Evolutionary conservation across 1,284 basidiomycete genomes (phyloP), one percentile per base, ranked within the genome.

Genomic region (Inonotus hispidus): DNA sequence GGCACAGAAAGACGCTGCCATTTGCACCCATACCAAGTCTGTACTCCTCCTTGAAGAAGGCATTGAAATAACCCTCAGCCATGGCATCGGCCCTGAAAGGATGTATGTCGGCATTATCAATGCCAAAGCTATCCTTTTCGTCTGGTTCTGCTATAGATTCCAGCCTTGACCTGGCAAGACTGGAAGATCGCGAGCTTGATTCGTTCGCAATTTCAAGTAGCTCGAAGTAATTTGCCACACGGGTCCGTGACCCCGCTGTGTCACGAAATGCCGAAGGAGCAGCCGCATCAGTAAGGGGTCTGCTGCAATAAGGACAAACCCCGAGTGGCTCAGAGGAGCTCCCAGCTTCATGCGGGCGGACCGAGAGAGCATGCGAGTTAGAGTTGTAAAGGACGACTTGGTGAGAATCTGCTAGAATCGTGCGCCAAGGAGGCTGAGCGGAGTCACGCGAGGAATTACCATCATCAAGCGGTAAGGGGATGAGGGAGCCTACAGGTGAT

Each of bases 1-100:
- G 89, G 68, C 93, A 95, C 3, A 95, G 75, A 71, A 80, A 96
- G 0, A 98, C 95, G 37, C 81, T 89, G 0, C 95, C 95, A 67
- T 93, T 93, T 0, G 94, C 94, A 46, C 95, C 95, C 83, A 95
- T 93, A 0, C 95, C 95, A 1, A 96, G 77, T 57, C 86, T 83
- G 63, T 82, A 83, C 65, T 95, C 92, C 68, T 95, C 93, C 64
- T 88, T 82, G 69, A 97, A 96, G 76, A 95, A 96, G 0, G 92
- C 82, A 66, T 87, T 83, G 73, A 92, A 92, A 69, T 92, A 92
- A 0, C 90, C 90, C 61, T 91, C 87, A 0, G 90, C 90, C 85
- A 90, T 88, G 25, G 80, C 78, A 52, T 85, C 84, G 1, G 81
- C 76, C 1, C 80, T 75, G 70, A 91, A 90, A 0, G 77, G 66